phyloP scores from a whole-genome alignment of 352 stramenopile genomes.

The Blastocystis sp. region DNA sequence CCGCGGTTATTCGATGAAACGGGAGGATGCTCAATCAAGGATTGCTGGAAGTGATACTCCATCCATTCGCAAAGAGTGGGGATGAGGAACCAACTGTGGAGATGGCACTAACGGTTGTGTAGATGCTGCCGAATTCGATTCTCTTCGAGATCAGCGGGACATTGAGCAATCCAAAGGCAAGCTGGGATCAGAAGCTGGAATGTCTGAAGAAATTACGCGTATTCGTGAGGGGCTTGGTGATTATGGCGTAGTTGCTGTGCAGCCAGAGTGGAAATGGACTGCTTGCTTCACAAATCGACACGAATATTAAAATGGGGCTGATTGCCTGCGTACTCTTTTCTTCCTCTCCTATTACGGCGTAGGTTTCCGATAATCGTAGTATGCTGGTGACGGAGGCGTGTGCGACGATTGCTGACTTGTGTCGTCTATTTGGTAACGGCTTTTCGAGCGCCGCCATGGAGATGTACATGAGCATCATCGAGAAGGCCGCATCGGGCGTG shows the following conservation, averaged over 20 bases:
- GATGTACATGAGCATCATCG: slow-evolving; percentile 52
- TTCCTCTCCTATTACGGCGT: background rate
- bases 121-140: background rate
- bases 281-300: background rate
- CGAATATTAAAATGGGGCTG: slow-evolving; percentile 50
- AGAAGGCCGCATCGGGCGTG: slow-evolving; percentile 44
- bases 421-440: background rate
- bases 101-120: background rate
- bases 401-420: slow-evolving; percentile 32
- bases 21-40: background rate
- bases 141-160: background rate
- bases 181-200: slow-evolving; percentile 17
- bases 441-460: slow-evolving; percentile 17
- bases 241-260: background rate
- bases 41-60: background rate
- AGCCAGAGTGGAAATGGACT: background rate
- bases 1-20: background rate
- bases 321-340: background rate
- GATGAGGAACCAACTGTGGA: background rate
- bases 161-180: background rate
- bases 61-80: background rate
- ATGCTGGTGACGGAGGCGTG: slow-evolving; percentile 43
- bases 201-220: background rate
- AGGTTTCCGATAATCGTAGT: slow-evolving; percentile 61
- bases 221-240: background rate